These are phyloP conservation scores for Nitzschia sp. DNA, from an alignment of 108 stramenopile species.

Conservation along the genomic window DNA sequence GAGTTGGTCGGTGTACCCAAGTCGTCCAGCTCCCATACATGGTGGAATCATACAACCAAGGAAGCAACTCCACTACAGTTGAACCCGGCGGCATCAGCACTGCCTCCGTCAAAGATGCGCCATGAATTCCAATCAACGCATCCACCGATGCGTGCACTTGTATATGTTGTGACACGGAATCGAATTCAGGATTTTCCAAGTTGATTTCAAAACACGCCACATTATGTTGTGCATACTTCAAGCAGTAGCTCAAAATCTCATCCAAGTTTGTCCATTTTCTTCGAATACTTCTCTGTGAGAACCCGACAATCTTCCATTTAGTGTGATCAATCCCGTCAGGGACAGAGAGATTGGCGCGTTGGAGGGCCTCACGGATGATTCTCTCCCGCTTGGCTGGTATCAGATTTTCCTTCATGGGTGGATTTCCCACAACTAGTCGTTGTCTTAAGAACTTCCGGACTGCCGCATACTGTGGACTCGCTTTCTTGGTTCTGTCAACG, in stretches of 20 bases:
- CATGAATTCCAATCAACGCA: slow-evolving; percentile 58
- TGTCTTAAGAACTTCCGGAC: background rate
- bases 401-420: background rate
- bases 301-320: background rate
- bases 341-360: background rate
- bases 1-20: slow-evolving; percentile 35
- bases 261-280: slow-evolving; percentile 1
- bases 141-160: slow-evolving; percentile 51
- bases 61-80: slow-evolving; percentile 49
- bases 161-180: slow-evolving; percentile 38
- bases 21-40: slow-evolving; percentile 37
- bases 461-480: background rate
- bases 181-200: slow-evolving; percentile 36
- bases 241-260: background rate
- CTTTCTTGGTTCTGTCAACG: background rate
- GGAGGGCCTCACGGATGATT: background rate
- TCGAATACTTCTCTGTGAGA: slow-evolving; percentile 1
- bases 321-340: background rate
- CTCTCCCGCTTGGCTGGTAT: background rate
- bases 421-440: background rate
- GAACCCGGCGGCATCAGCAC: slow-evolving; percentile 43
- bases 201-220: slow-evolving; percentile 52
- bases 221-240: slow-evolving; percentile 5
- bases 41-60: slow-evolving; percentile 36
- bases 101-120: slow-evolving; percentile 57